Conservation (phyloP, 2,329 filamentous ascomycete species). For the Monilinia vaccinii-corymbosi region DNA sequence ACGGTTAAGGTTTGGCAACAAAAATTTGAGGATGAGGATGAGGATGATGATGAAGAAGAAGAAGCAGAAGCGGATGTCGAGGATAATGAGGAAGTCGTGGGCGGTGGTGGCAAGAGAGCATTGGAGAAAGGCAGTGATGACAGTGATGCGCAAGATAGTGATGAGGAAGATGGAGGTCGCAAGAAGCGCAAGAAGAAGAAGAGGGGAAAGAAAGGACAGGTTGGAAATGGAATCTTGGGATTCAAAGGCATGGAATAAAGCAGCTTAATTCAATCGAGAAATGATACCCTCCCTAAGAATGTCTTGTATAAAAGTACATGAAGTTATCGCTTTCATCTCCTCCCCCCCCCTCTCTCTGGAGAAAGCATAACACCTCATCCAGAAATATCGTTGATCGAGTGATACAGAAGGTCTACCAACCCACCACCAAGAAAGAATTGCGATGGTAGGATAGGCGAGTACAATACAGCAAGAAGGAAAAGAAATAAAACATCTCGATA, state of each 20-base stretch:
- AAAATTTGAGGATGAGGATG: conserved; percentile 44
- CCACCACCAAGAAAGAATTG: too few relatives aligned
- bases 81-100: conserved; percentile 35
- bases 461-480: too few relatives aligned
- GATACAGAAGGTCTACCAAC: too few relatives aligned
- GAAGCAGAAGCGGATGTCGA: conserved; percentile 34
- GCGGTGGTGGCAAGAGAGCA: conserved; percentile 23
- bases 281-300: conserved; percentile 5
- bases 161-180: conserved; percentile 21
- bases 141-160: conserved; percentile 33
- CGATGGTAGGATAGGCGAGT: too few relatives aligned
- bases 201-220: conserved; percentile 27
- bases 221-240: conserved; percentile 27
- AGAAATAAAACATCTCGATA: too few relatives aligned
- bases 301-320: background rate
- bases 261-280: background rate
- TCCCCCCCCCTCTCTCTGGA: too few relatives aligned
- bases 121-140: conserved; percentile 20
- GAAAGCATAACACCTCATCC: too few relatives aligned
- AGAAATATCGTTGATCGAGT: too few relatives aligned
- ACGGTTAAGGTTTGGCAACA: conserved; percentile 87
- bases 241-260: conserved; percentile 28
- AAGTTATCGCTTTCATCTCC: too few relatives aligned
- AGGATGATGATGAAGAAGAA: conserved; percentile 39
- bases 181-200: conserved; percentile 27